A percentile compares a stretch with the other conserved stretches of the same genome.
Conservation (phyloP, 1,284 basidiomycete species). For the Leccinum fuscescens region DNA sequence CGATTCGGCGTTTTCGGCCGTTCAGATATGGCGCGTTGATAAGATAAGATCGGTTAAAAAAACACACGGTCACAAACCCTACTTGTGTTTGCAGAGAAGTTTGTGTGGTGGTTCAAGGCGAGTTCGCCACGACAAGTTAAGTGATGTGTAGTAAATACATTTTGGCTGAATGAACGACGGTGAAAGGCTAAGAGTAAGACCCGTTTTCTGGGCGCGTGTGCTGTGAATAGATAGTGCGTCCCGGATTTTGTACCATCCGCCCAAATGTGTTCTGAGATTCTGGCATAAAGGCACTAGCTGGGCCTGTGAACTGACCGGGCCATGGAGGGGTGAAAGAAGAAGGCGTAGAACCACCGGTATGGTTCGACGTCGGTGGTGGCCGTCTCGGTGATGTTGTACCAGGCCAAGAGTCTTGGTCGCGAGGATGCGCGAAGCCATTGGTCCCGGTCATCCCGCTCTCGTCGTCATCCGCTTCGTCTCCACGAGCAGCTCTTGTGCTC, state of each 20-base stretch:
- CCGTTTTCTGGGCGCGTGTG: slow-evolving; percentile 36
- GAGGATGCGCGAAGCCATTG: slow-evolving; percentile 25
- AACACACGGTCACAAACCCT: background rate
- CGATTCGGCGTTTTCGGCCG: background rate
- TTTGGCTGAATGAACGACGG: slow-evolving; percentile 8
- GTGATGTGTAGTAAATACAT: slow-evolving; percentile 25
- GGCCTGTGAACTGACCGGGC: slow-evolving; percentile 43
- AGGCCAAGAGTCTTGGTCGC: slow-evolving; percentile 29
- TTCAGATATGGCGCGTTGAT: slow-evolving; percentile 10
- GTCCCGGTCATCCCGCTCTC: slow-evolving; percentile 9
- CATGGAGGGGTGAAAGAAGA: slow-evolving; percentile 33
- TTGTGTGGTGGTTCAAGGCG: background rate
- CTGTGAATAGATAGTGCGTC: slow-evolving; percentile 59
- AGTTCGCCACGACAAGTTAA: slow-evolving; percentile 20
- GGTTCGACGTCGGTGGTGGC: slow-evolving; percentile 9
- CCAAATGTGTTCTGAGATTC: slow-evolving; percentile 32
- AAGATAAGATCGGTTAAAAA: slow-evolving; percentile 26
- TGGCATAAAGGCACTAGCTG: slow-evolving; percentile 47
- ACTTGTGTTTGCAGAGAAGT: background rate
- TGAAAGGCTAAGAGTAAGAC: slow-evolving; percentile 24
- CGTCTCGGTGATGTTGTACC: slow-evolving; percentile 30
- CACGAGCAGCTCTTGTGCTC: slow-evolving; percentile 30
- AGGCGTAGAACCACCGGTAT: slow-evolving; percentile 28
- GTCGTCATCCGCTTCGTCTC: slow-evolving; percentile 26
- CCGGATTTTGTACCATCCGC: slow-evolving; percentile 42